These are phyloP conservation scores for Lasiosphaeria hispida DNA, from an alignment of 495 filamentous ascomycete genomes.

Conservation along the genomic window DNA sequence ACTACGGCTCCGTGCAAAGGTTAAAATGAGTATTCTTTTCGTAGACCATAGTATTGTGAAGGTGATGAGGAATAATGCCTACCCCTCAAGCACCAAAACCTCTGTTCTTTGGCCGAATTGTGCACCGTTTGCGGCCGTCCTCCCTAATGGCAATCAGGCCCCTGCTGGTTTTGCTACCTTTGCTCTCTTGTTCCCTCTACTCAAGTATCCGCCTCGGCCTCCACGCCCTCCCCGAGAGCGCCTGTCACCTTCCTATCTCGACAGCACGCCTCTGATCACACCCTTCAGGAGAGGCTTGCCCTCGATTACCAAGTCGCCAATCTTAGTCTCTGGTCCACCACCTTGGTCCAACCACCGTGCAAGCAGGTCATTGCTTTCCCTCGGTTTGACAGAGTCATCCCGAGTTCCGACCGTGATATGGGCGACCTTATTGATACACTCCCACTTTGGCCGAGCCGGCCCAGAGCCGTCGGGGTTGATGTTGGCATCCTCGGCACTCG, in stretches of 20 bases:
- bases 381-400: conserved; percentile 71
- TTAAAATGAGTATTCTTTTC: too few species aligned
- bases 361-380: conserved; percentile 87
- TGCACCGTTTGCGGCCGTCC: too few species aligned
- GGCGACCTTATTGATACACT: conserved; percentile 72
- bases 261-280: conserved; percentile 42
- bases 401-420: conserved; percentile 90
- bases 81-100: too few species aligned
- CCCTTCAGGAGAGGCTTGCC: conserved; percentile 41
- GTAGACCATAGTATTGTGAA: too few species aligned
- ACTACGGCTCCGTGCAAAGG: too few species aligned
- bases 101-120: too few species aligned
- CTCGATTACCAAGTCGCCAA: conserved; percentile 49
- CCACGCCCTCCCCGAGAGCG: not conserved
- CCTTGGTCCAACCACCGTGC: conserved; percentile 59
- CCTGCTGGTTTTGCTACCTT: too few species aligned
- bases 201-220: not conserved
- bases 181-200: too few species aligned
- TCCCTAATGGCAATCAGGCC: too few species aligned
- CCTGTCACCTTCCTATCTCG: conserved; percentile 35
- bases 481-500: conserved; percentile 27
- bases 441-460: conserved; percentile 43
- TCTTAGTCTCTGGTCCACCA: conserved; percentile 42
- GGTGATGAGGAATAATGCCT: too few species aligned
- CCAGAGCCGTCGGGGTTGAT: conserved; percentile 29